Evolutionary conservation across 257 asterid species (phyloP).

Genomic region (Eucommia ulmoides): DNA sequence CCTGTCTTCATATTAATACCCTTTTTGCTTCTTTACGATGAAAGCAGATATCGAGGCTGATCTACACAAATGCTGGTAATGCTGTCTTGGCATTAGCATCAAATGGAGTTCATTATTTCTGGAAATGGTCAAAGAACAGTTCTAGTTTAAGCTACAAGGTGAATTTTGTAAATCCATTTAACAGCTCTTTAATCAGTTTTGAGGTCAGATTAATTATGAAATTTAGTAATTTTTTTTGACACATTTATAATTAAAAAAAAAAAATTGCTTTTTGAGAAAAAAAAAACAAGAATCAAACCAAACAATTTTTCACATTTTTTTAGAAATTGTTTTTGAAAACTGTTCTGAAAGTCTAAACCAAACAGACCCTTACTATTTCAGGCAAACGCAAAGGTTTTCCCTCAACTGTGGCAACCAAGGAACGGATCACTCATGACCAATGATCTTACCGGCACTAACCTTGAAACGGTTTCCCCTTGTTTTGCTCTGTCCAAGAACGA

Average conservation of each 20-base stretch:
- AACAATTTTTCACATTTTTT: too few species aligned
- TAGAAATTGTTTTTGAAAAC: too few species aligned
- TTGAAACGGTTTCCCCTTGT: conserved; percentile 27
- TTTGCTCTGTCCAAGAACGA: conserved; percentile 56
- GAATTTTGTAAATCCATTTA: not conserved
- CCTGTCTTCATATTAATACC: not conserved
- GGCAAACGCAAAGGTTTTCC: conserved; percentile 44
- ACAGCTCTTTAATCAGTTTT: not conserved
- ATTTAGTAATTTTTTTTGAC: not conserved
- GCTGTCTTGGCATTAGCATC: conserved; percentile 52
- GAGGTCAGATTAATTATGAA: too few species aligned
- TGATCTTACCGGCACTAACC: conserved; percentile 17
- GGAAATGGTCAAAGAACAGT: conserved; percentile 46
- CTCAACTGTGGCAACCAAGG: conserved; percentile 43
- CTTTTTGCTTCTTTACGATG: conserved; percentile 6
- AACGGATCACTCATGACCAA: conserved; percentile 38
- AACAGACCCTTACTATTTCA: conserved; percentile 12
- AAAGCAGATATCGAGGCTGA: conserved; percentile 64
- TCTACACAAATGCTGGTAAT: conserved; percentile 55
- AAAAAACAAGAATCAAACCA: too few species aligned
- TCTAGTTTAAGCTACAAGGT: conserved; percentile 30
- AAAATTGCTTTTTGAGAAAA: too few species aligned
- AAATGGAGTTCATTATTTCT: conserved; percentile 52
- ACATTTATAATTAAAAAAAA: not conserved
- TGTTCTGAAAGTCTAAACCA: not conserved